phyloP scores from a whole-genome alignment of 768 basidiomycete species.

The Exsudoporus frostii region DNA sequence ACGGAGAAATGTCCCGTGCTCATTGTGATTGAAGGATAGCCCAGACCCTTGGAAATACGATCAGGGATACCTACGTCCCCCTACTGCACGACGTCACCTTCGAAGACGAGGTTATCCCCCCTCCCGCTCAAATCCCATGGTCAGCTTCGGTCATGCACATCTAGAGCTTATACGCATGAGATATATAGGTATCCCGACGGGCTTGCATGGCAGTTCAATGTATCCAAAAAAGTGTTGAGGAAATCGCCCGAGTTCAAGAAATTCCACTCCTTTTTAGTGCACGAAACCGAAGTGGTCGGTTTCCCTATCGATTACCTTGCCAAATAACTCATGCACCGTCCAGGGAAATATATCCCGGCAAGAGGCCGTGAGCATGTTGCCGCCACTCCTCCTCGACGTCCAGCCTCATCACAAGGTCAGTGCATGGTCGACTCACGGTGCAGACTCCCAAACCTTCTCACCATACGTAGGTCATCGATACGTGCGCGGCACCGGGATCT shows the following conservation, averaged over 20 bases:
- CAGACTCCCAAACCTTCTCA: not conserved
- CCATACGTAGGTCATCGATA: constrained; percentile 72
- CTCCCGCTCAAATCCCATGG: constrained; percentile 87
- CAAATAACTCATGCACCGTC: not conserved
- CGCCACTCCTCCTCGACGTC: constrained; percentile 92
- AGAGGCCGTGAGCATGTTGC: constrained; percentile 99
- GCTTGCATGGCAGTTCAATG: constrained; percentile 96
- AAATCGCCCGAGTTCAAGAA: constrained; percentile 88
- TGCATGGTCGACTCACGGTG: constrained; percentile 1
- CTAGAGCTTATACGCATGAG: not conserved
- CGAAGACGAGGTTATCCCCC: constrained; percentile 70
- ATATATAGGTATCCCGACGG: constrained; percentile 81
- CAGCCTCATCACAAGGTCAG: constrained; percentile 81
- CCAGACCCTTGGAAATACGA: constrained; percentile 73
- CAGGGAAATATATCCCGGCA: constrained; percentile 95
- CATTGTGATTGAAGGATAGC: constrained; percentile 47
- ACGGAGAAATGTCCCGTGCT: not conserved
- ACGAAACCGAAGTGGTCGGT: constrained; percentile 94
- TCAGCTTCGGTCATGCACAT: constrained; percentile 29
- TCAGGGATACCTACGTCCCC: constrained; percentile 78
- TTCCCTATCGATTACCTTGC: not conserved
- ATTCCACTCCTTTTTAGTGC: constrained; percentile 95
- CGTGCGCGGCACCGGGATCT: constrained; percentile 98
- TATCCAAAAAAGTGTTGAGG: constrained; percentile 82
- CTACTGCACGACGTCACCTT: constrained; percentile 66